phyloP scores from a whole-genome alignment of 164 flowering plant genomes.

The Macadamia integrifolia region DNA sequence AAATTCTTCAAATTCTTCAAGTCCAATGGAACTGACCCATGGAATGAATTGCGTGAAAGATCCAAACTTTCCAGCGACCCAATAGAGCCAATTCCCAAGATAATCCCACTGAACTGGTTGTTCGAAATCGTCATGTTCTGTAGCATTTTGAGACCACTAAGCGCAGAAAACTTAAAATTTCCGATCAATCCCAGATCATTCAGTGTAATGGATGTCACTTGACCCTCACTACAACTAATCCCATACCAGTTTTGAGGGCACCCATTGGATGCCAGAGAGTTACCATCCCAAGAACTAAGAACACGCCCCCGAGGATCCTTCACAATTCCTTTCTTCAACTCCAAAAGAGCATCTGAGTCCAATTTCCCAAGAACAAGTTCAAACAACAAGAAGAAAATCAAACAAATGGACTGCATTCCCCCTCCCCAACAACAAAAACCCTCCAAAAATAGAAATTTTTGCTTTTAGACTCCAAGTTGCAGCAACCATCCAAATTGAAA shows the following conservation, averaged over 20 bases:
- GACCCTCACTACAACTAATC: slow-evolving; percentile 38
- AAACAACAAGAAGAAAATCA: slow-evolving; percentile 28
- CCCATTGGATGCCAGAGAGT: slow-evolving; percentile 42
- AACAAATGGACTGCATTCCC: slow-evolving; percentile 37
- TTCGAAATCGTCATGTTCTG: slow-evolving; percentile 45
- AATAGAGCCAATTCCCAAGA: slow-evolving; percentile 30
- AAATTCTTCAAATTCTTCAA: slow-evolving; percentile 34
- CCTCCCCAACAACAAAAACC: slow-evolving; percentile 10
- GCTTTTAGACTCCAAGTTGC: not conserved
- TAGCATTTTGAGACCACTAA: slow-evolving; percentile 36
- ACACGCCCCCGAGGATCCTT: slow-evolving; percentile 33
- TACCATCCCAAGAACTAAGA: slow-evolving; percentile 52
- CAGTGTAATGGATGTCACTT: slow-evolving; percentile 39
- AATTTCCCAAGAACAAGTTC: slow-evolving; percentile 28
- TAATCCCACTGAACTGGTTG: slow-evolving; percentile 44
- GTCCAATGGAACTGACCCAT: slow-evolving; percentile 36
- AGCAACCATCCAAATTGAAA: not conserved
- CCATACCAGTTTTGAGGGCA: slow-evolving; percentile 64
- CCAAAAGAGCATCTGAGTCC: slow-evolving; percentile 56
- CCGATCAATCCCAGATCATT: slow-evolving; percentile 47
- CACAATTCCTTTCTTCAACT: slow-evolving; percentile 48
- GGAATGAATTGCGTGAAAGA: slow-evolving; percentile 44
- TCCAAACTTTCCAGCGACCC: slow-evolving; percentile 45
- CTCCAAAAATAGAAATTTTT: not conserved
- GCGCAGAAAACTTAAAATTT: slow-evolving; percentile 36